These are phyloP conservation scores for Gleditsia sinensis DNA, from an alignment of 306 rosid species.

Conservation along the genomic window DNA sequence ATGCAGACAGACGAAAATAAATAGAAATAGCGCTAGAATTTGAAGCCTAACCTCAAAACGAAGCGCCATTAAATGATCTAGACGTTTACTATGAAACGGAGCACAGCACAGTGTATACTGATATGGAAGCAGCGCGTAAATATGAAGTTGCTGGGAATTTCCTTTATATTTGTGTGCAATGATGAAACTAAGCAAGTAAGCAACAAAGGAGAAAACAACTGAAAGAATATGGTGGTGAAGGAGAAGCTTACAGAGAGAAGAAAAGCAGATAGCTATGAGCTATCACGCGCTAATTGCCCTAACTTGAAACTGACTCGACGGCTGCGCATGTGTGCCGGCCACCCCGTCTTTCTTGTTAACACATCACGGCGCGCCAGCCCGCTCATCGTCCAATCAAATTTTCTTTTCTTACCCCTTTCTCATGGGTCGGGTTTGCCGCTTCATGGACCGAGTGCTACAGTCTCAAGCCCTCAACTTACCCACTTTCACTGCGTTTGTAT, in stretches of 20 bases:
- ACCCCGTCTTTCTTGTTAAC: background rate
- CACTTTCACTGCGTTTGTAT: background rate
- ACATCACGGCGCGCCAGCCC: background rate
- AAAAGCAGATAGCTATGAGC: background rate
- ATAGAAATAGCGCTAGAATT: background rate
- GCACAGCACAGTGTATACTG: conserved; percentile 14
- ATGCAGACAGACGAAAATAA: background rate
- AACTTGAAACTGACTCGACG: background rate
- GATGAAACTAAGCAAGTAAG: too few relatives aligned
- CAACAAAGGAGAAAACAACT: too few relatives aligned
- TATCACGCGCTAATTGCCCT: background rate
- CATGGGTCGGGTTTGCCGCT: conserved; percentile 33
- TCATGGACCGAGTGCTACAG: background rate
- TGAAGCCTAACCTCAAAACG: conserved; percentile 67
- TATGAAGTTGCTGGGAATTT: background rate
- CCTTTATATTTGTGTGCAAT: too few relatives aligned
- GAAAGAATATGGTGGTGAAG: background rate
- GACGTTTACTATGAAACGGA: conserved; percentile 20
- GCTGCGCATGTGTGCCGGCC: background rate
- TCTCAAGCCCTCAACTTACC: background rate
- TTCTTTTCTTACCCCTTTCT: background rate
- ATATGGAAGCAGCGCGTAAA: background rate
- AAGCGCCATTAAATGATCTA: conserved; percentile 60
- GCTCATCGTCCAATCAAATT: background rate
- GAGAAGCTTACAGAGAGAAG: conserved; percentile 24